Evolutionary conservation across 2,329 filamentous ascomycete species (phyloP).

Genomic region (Madurella fahalii): DNA sequence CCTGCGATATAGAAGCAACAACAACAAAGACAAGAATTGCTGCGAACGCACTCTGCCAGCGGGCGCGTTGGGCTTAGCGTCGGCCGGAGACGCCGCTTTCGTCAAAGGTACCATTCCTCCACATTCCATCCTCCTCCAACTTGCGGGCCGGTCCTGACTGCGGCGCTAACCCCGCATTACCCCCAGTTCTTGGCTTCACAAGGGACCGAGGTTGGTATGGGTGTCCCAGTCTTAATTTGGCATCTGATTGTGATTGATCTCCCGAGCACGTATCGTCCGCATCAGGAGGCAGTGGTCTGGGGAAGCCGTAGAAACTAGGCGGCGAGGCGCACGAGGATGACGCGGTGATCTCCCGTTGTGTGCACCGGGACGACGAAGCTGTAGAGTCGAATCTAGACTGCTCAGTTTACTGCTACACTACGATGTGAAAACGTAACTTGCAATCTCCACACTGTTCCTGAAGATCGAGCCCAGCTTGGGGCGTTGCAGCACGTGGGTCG

Average conservation of each 20-base stretch:
- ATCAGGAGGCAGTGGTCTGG: not conserved
- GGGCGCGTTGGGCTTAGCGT: no score
- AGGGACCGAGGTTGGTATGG: conserved; percentile 1
- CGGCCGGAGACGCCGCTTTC: no score
- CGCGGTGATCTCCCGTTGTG: no score
- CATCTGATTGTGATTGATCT: conserved; percentile 4
- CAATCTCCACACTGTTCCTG: not conserved
- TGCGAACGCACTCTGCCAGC: no score
- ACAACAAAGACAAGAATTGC: no score
- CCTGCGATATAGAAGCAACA: no score
- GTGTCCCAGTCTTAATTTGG: not conserved
- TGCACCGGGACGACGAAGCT: no score
- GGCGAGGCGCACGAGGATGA: no score
- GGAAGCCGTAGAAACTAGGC: no score
- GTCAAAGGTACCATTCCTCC: not conserved
- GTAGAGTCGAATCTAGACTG: no score
- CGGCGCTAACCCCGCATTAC: not conserved
- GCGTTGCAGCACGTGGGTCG: not conserved
- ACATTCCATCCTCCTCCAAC: not conserved
- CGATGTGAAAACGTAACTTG: not conserved
- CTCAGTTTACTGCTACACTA: no score
- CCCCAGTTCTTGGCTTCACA: conserved; percentile 3
- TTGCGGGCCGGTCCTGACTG: not conserved
- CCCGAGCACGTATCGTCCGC: not conserved
- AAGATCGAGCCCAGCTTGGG: no score